A percentile compares a stretch with the other conserved stretches of the same genome.
phyloP scores from a whole-genome alignment of 257 asterid genomes.

The Solanum ossicruentum region DNA sequence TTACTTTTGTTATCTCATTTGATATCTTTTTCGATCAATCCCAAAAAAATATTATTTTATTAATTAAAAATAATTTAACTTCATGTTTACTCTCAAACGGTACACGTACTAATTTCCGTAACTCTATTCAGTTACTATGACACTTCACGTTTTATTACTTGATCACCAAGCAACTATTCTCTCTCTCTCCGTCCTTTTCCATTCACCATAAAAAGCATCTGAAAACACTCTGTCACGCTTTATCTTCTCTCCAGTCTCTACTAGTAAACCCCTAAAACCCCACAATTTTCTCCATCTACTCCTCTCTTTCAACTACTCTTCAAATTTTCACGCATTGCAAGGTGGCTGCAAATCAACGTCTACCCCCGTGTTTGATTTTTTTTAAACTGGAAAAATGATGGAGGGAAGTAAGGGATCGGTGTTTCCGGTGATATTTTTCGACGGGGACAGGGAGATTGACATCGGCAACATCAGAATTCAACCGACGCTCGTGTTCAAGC shows the following conservation, averaged over 20 bases:
- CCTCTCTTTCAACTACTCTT: conserved; percentile 21
- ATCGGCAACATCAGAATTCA: conserved; percentile 43
- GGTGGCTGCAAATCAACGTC: background rate
- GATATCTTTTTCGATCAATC: too few relatives aligned
- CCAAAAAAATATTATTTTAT: too few relatives aligned
- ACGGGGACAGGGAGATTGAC: conserved; percentile 65
- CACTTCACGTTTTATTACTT: background rate
- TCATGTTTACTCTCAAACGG: too few relatives aligned
- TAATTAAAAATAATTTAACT: too few relatives aligned
- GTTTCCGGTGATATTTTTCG: conserved; percentile 67
- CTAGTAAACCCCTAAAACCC: background rate
- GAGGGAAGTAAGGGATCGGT: conserved; percentile 23
- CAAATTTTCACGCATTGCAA: conserved; percentile 35
- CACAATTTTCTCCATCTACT: background rate
- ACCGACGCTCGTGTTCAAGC: conserved; percentile 55
- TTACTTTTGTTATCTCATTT: too few relatives aligned
- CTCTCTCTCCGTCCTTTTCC: background rate
- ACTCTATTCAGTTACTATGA: background rate
- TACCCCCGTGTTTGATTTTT: background rate
- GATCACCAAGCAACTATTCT: background rate
- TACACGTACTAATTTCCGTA: too few relatives aligned
- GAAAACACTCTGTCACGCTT: background rate
- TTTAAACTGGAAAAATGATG: conserved; percentile 51
- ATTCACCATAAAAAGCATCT: background rate
- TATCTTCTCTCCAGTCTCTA: background rate